phyloP scores from a whole-genome alignment of 108 stramenopile species.

The Ochromonas danica region DNA sequence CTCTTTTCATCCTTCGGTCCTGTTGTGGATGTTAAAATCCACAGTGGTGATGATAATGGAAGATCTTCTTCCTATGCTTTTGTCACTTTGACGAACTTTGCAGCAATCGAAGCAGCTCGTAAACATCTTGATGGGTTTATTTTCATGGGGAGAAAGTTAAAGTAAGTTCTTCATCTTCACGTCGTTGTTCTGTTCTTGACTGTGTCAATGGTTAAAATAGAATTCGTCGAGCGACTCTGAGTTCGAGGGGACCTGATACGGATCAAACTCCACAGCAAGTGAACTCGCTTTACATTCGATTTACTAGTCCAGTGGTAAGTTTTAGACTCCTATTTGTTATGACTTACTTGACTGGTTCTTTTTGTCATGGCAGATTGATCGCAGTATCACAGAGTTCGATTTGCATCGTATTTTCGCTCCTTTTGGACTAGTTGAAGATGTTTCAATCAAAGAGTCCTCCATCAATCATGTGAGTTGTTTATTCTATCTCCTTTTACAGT shows the following conservation, averaged over 20 bases:
- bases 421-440: conserved; percentile 15
- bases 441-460: conserved; percentile 9
- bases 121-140: not conserved
- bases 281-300: conserved; percentile 19
- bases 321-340: too few species aligned
- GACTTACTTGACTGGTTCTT: too few species aligned
- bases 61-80: too few species aligned
- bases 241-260: not conserved
- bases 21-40: too few species aligned
- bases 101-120: too few species aligned
- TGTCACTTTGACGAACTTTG: too few species aligned
- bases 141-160: not conserved
- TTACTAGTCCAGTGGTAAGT: conserved; percentile 1
- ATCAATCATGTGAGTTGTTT: conserved; percentile 1
- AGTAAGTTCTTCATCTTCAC: too few species aligned
- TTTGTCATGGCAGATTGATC: not conserved
- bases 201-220: not conserved
- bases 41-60: too few species aligned
- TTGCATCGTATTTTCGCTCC: not conserved
- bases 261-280: not conserved
- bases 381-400: not conserved
- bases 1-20: too few species aligned
- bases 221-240: conserved; percentile 1
- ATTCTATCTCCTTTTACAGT: not conserved
- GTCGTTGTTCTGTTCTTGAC: too few species aligned